Evolutionary conservation across 1,284 basidiomycete genomes (phyloP), one percentile per base, ranked within the genome.

Genomic region (Ustilago tritici): DNA sequence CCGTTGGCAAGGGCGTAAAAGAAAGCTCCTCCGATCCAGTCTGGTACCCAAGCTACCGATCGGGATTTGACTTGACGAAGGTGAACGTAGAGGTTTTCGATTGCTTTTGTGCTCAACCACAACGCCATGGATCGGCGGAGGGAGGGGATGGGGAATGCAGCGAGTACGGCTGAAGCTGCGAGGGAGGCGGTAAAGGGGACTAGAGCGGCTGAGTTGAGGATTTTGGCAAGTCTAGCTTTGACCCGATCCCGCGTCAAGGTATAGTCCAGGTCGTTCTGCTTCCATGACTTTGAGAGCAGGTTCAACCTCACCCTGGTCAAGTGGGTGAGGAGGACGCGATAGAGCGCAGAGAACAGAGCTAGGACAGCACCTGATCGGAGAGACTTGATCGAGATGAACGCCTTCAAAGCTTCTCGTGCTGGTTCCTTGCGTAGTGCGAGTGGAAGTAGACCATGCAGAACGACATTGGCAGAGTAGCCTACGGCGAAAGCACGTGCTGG

Each of bases 1-100:
- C 73, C 82, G 62, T 84, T 84, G 15, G 70, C 61, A 9, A 84
- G n/a, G 4, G 81, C 81, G 57, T 82, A 84, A 41, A 81, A 76
- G 36, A 83, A 73, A 0, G 66, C 68, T 9, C 65, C 70, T 34
- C 81, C 78, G 36, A 79, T 61, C 76, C 74, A 83, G 43, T 74
- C 70, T 1, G 82, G 82, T 3, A 84, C 69, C 81, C 80, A 82
- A 2, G 49, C 35, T 14, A 78, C 69, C 4, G 52, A 34, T 7
- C 71, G 35, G 9, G 71, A 70, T 32, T 65, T 54, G 56, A 61
- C 38, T 1, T 50, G 9, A 6, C 80, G 53, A 31, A 77, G 62
- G 28, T 78, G 76, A 7, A 40, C 32, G 38, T 78, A 79, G 14
- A 74, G 38, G 32, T 65, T 61, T 32, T 78, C 67, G 7, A 79